Percentiles rank a stretch among this genome's conserved stretches.
phyloP scores from a whole-genome alignment of 352 stramenopile genomes.

The Phytophthora megakarya region DNA sequence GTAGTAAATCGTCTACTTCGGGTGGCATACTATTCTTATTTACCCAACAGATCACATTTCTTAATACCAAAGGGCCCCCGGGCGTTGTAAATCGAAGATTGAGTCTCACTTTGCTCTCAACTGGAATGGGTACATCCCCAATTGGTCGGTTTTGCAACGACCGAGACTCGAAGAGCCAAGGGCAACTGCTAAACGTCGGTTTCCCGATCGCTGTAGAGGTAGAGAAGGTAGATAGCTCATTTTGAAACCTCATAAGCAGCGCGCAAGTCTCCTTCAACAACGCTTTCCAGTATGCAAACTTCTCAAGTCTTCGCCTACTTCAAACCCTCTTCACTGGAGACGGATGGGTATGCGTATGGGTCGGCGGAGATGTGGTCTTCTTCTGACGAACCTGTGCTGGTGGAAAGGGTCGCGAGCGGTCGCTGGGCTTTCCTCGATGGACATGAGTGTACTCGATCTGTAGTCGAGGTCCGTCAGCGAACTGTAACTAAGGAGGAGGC shows the following conservation, averaged over 20 bases:
- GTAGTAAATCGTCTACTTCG: conserved; percentile 5
- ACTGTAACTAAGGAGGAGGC: conserved; percentile 12
- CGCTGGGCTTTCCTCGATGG: background rate
- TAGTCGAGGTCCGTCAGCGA: background rate
- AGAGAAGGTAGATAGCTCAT: too few relatives aligned
- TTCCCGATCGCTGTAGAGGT: too few relatives aligned
- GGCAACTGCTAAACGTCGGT: too few relatives aligned
- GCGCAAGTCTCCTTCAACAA: too few relatives aligned
- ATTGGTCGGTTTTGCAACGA: too few relatives aligned
- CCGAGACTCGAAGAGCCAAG: too few relatives aligned
- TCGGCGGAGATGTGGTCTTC: background rate
- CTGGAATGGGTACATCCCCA: too few relatives aligned
- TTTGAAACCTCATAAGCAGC: too few relatives aligned
- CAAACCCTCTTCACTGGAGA: conserved; percentile 1
- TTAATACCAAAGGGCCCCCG: background rate
- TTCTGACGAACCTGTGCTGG: background rate
- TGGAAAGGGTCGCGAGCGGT: background rate
- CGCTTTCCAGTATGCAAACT: too few relatives aligned
- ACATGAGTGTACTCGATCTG: background rate
- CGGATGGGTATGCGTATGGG: conserved; percentile 9
- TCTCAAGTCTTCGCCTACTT: conserved; percentile 13
- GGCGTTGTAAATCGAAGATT: too few relatives aligned
- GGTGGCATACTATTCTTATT: background rate
- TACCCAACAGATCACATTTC: conserved; percentile 19
- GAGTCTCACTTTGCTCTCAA: too few relatives aligned